These are phyloP conservation scores for Cardiospermum halicacabum DNA, from an alignment of 345 rosid species.

Conservation along the genomic window DNA sequence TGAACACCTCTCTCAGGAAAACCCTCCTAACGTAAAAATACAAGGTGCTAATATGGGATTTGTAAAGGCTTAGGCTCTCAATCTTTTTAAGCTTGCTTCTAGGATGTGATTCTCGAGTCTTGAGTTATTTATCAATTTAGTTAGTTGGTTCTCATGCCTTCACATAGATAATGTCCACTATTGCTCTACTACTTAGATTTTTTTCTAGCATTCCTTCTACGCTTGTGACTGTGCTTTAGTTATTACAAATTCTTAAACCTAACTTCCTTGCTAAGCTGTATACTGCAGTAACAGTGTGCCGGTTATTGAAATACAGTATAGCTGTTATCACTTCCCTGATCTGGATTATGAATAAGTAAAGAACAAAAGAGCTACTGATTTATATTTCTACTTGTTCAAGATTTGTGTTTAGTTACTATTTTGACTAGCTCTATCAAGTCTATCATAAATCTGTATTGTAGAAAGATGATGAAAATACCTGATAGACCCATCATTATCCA, in stretches of 20 bases:
- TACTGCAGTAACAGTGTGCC: background rate
- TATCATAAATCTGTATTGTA: background rate
- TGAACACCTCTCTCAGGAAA: background rate
- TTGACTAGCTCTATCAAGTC: background rate
- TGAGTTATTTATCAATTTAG: too few relatives aligned
- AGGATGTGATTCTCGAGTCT: too few relatives aligned
- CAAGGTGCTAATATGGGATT: too few relatives aligned
- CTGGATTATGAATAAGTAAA: background rate
- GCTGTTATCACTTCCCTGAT: background rate
- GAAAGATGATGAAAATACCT: conserved; percentile 38
- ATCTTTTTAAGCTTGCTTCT: too few relatives aligned
- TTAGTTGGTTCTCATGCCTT: too few relatives aligned
- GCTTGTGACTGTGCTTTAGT: background rate
- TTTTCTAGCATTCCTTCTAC: background rate
- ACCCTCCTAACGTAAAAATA: too few relatives aligned
- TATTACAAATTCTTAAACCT: background rate
- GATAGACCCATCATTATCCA: conserved; percentile 61
- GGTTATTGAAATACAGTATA: background rate
- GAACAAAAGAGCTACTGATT: too few relatives aligned
- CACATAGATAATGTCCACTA: background rate
- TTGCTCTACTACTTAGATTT: background rate
- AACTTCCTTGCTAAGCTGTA: background rate
- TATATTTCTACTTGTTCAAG: too few relatives aligned
- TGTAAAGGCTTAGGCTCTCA: too few relatives aligned
- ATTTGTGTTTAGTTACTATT: too few relatives aligned